A percentile compares a stretch with the other conserved stretches of the same genome.
Evolutionary conservation across 139 green algal genomes (phyloP).

Genomic region (Coccomyxa sp.): DNA sequence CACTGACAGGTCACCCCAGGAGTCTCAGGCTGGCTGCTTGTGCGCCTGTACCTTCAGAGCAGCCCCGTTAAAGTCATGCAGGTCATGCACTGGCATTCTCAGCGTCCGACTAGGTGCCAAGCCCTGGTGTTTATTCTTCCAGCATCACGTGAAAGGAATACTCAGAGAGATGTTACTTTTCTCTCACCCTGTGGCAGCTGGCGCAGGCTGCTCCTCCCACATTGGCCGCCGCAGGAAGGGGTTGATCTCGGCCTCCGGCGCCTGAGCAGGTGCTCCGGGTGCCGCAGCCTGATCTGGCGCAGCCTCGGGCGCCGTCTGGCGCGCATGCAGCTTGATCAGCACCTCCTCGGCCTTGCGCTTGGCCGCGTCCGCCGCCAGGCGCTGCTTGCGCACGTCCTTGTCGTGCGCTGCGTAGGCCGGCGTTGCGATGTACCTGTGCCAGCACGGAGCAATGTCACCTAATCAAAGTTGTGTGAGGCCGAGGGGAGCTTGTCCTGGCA

Average conservation of each 20-base stretch:
- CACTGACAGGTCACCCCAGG: no score
- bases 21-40: no score
- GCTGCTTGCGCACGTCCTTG: constrained; percentile 15
- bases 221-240: background rate
- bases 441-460: background rate
- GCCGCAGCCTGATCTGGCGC: background rate
- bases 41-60: no score
- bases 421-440: constrained; percentile 9
- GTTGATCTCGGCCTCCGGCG: background rate
- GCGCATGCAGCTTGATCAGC: constrained; percentile 22
- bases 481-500: no score
- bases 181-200: background rate
- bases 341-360: constrained; percentile 25
- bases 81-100: no score
- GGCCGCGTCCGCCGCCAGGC: constrained; percentile 14
- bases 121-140: no score
- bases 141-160: no score
- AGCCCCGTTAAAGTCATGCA: no score
- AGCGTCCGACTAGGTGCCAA: no score
- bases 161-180: no score
- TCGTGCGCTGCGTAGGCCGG: constrained; percentile 22
- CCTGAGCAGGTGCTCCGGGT: background rate
- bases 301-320: background rate
- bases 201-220: background rate
- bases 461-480: background rate